Conservation (phyloP, 225 moss, liverwort and hornwort genomes). For the Pseudoscleropodium purum region DNA sequence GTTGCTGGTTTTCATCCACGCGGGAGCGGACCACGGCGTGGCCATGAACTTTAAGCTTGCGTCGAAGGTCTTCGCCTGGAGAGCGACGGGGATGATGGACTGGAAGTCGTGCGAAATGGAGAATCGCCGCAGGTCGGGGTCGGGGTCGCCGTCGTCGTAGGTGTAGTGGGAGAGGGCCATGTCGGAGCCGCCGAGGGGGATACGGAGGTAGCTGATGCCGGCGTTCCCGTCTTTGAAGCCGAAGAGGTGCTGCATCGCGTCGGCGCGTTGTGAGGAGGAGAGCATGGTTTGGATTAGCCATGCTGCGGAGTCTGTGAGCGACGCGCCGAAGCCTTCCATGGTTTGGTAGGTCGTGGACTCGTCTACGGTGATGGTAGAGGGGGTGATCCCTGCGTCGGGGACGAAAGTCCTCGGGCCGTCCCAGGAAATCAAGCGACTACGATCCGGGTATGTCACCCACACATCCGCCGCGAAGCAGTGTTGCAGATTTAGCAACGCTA, state of each 20-base stretch:
- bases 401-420: conserved; percentile 9
- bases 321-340: conserved; percentile 36
- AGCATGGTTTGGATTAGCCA: conserved; percentile 28
- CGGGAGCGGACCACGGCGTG: conserved; percentile 27
- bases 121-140: conserved; percentile 10
- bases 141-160: conserved; percentile 23
- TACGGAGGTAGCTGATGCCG: conserved; percentile 36
- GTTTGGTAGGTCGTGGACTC: conserved; percentile 27
- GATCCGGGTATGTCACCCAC: conserved; percentile 33
- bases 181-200: conserved; percentile 26
- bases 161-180: conserved; percentile 21
- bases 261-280: background rate
- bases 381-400: background rate
- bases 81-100: conserved; percentile 29
- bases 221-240: conserved; percentile 31
- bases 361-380: conserved; percentile 25
- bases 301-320: conserved; percentile 40
- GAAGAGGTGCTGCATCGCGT: conserved; percentile 22
- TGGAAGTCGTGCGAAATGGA: conserved; percentile 24
- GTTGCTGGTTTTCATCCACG: conserved; percentile 35
- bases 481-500: background rate
- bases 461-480: conserved; percentile 17
- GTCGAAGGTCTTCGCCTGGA: conserved; percentile 13
- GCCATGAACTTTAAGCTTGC: conserved; percentile 20
- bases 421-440: conserved; percentile 28